Evolutionary conservation across 345 rosid species (phyloP), one percentile per base, ranked within the genome.

Genomic region (Gossypioides kirkii): DNA sequence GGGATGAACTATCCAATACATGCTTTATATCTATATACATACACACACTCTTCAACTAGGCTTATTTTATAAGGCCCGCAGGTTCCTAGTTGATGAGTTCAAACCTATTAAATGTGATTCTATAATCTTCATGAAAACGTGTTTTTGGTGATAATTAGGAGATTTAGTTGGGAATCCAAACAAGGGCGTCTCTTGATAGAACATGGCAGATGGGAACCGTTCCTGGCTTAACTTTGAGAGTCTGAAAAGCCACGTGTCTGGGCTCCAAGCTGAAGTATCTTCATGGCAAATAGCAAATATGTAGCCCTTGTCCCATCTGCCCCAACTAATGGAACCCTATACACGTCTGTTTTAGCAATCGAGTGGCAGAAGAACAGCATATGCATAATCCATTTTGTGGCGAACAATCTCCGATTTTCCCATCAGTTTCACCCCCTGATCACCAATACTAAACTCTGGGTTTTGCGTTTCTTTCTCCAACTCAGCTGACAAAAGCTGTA

Each of bases 281-380:
- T 54, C 10, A 13, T 54, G 59, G 18, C 59, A 54, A 18, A 54
- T 54, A 54, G 59, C 59, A 25, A 54, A 18, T 20, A 54, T 54
- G 18, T 9, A 54, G 59, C 59, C 23, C 20, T 54, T 11, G 5
- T 8, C 13, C 59, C 59, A 7, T 54, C 59, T 3, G 26, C 12
- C 12, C 25, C 20, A 11, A 54, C 59, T 23, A 54, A 54, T 18
- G 59, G 59, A 54, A 70, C 73, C 4, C 20, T 55, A 41, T 70
- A 70, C 36, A 36, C 73, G 5, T 28, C 32, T 53, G 63, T 70
- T 56, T 56, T 56, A 14, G 56, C 53, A 4, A 71, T 42, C 0
- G 74, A 56, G 14, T 56, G 74, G 10, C 74, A 71, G 3, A 55
- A 16, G 16, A 71, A 56, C 74, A 11, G 64, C 74, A 10, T 71